phyloP scores from a whole-genome alignment of 1,284 basidiomycete species.

The Fomitiporia mediterranea region DNA sequence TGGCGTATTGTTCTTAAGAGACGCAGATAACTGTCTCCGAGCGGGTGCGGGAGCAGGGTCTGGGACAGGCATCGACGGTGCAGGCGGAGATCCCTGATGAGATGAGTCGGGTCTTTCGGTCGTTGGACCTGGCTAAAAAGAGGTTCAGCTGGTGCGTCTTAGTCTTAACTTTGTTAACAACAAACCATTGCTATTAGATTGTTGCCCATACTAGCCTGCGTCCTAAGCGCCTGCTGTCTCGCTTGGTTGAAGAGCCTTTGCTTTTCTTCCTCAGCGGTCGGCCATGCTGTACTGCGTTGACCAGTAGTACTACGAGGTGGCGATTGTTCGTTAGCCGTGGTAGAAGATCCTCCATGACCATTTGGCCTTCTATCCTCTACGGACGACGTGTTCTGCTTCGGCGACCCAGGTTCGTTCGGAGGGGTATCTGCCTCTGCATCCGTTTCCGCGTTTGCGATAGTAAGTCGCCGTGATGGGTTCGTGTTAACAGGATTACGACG shows the following conservation, averaged over 20 bases:
- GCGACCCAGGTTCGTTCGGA: slow-evolving; percentile 7
- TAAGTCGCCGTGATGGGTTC: slow-evolving; percentile 18
- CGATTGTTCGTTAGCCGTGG: slow-evolving; percentile 9
- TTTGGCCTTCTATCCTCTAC: slow-evolving; percentile 14
- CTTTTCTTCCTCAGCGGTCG: slow-evolving; percentile 71
- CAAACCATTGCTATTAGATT: slow-evolving; percentile 12
- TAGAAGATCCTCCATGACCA: background rate
- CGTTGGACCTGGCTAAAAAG: slow-evolving; percentile 3
- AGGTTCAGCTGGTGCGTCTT: too few relatives aligned
- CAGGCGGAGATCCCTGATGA: background rate
- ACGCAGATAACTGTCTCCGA: background rate
- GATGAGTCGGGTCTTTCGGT: background rate
- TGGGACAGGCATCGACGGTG: slow-evolving; percentile 8
- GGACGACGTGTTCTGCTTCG: slow-evolving; percentile 18
- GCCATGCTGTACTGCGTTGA: slow-evolving; percentile 39
- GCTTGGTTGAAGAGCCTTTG: slow-evolving; percentile 62
- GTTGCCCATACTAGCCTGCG: slow-evolving; percentile 18
- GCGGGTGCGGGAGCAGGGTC: slow-evolving; percentile 1
- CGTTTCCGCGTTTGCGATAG: slow-evolving; percentile 22
- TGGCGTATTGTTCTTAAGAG: slow-evolving; percentile 4
- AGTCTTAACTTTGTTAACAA: background rate
- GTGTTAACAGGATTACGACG: slow-evolving; percentile 6
- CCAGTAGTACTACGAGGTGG: slow-evolving; percentile 14
- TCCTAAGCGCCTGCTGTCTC: slow-evolving; percentile 28
- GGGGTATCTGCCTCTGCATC: slow-evolving; percentile 17